phyloP scores from a whole-genome alignment of 129 eudicot genomes.

The Escallonia rubra region DNA sequence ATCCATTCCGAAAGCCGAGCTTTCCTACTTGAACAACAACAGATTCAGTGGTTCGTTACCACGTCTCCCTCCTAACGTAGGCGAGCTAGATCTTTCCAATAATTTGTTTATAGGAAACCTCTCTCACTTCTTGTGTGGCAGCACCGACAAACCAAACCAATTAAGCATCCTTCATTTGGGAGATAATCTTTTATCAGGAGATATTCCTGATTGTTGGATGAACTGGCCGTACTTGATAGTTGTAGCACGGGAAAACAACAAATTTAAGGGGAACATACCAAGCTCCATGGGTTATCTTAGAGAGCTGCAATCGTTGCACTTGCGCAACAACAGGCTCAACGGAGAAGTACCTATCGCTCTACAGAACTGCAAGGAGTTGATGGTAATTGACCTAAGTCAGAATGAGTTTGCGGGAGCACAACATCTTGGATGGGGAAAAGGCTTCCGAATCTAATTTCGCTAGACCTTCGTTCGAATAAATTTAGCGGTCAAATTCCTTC shows the following conservation, averaged over 20 bases:
- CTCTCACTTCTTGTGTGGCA: slow-evolving; percentile 6
- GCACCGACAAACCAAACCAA: slow-evolving; percentile 1
- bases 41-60: neutral
- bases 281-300: neutral
- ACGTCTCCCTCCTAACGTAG: neutral
- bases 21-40: neutral
- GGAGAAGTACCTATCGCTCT: neutral
- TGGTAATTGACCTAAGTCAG: neutral
- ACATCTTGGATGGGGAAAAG: slow-evolving; percentile 20
- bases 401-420: slow-evolving; percentile 27
- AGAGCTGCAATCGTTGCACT: neutral
- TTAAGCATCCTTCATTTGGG: slow-evolving; percentile 27
- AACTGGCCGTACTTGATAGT: neutral
- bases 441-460: slow-evolving; percentile 11
- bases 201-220: neutral
- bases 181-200: neutral
- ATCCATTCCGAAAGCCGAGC: neutral
- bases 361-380: neutral
- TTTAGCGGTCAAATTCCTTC: slow-evolving; percentile 29
- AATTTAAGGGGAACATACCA: slow-evolving; percentile 16
- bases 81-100: neutral
- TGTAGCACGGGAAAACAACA: neutral
- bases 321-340: neutral
- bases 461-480: slow-evolving; percentile 27
- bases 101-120: neutral